Percentiles rank a stretch among this genome's conserved stretches.
Conservation (phyloP, 2,329 filamentous ascomycete genomes). For the Cryphonectria radicalis region DNA sequence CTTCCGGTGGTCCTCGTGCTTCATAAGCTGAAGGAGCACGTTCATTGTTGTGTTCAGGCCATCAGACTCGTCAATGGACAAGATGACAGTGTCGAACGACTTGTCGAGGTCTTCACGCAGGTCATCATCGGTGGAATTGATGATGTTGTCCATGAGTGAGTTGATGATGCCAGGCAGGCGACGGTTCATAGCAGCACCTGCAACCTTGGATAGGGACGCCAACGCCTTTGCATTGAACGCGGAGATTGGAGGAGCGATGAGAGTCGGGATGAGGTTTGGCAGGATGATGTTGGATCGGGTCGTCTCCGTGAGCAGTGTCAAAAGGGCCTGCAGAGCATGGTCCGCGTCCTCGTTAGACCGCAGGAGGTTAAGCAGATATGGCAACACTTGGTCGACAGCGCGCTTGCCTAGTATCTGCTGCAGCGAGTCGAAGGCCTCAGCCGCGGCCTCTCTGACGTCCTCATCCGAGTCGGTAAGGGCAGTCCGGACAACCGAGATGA, state of each 20-base stretch:
- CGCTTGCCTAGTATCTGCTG: conserved; percentile 94
- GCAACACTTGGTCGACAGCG: conserved; percentile 92
- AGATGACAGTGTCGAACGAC: conserved; percentile 86
- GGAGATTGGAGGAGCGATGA: conserved; percentile 87
- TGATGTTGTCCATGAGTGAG: conserved; percentile 89
- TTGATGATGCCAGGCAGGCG: conserved; percentile 89
- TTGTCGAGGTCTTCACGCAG: conserved; percentile 74
- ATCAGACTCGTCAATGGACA: conserved; percentile 94
- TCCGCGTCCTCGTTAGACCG: conserved; percentile 85
- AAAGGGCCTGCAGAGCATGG: conserved; percentile 87
- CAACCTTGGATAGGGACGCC: conserved; percentile 90
- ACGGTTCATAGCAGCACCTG: conserved; percentile 87
- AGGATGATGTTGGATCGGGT: conserved; percentile 95
- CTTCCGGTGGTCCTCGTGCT: conserved; percentile 89
- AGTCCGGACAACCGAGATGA: conserved; percentile 91
- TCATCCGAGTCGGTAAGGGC: conserved; percentile 88
- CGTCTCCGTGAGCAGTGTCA: conserved; percentile 91
- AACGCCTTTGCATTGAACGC: conserved; percentile 94
- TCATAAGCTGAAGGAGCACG: conserved; percentile 82
- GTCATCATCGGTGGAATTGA: conserved; percentile 74
- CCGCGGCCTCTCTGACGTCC: conserved; percentile 92
- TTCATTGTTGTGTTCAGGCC: conserved; percentile 96
- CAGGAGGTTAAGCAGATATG: conserved; percentile 87
- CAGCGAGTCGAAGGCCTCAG: conserved; percentile 94
- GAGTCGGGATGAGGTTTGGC: conserved; percentile 91